phyloP scores from a whole-genome alignment of 306 rosid genomes.

The Fragaria vesca region DNA sequence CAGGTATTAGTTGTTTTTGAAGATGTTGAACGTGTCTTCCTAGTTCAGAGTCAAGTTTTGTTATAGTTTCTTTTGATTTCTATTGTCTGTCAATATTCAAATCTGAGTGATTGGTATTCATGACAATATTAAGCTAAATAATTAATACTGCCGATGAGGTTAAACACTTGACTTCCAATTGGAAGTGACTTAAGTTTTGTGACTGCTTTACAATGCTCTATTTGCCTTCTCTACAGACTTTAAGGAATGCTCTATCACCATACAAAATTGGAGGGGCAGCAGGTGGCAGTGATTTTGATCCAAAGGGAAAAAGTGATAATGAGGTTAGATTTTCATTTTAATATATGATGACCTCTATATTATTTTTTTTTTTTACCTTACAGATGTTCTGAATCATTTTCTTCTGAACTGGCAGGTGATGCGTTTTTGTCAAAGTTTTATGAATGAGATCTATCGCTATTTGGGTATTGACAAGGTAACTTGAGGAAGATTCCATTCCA shows the following conservation, averaged over 20 bases:
- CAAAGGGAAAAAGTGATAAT: conserved; percentile 91
- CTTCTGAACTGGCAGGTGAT: conserved; percentile 65
- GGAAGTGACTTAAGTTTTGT: conserved; percentile 11
- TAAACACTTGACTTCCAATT: conserved; percentile 11
- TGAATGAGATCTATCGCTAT: conserved; percentile 90
- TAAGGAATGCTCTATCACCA: conserved; percentile 93
- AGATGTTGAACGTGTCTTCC: conserved; percentile 5
- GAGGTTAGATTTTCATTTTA: conserved; percentile 57
- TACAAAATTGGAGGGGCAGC: conserved; percentile 99
- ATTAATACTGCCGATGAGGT: not conserved
- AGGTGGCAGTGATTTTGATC: conserved; percentile 99
- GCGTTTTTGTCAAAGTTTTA: conserved; percentile 99
- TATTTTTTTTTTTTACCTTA: not conserved
- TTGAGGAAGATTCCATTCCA: conserved; percentile 27
- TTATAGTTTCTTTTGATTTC: conserved; percentile 5
- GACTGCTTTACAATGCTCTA: conserved; percentile 14
- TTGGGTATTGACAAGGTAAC: conserved; percentile 97
- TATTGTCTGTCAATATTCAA: conserved; percentile 15
- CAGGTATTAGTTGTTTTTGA: conserved; percentile 59
- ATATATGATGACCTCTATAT: conserved; percentile 12
- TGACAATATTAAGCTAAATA: conserved; percentile 10
- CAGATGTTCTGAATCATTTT: conserved; percentile 33
- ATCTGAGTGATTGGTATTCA: conserved; percentile 15
- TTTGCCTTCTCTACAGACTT: conserved; percentile 55
- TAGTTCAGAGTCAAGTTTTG: conserved; percentile 7